Percentiles rank a stretch among this genome's conserved stretches.
Conservation (phyloP, 441 rosid species). For the Eutrema salsugineum region DNA sequence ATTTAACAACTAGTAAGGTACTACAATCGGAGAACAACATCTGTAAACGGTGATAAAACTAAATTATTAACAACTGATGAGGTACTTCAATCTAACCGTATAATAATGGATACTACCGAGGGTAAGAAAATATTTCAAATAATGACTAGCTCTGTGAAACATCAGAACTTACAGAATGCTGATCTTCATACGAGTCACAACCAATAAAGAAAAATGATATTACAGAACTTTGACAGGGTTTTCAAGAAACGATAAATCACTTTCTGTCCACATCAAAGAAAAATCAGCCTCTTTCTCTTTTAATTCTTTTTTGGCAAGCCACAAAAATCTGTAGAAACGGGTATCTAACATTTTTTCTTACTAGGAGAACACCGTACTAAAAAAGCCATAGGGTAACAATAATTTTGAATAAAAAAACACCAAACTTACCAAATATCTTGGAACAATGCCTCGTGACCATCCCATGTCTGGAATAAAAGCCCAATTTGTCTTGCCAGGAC, state of each 20-base stretch:
- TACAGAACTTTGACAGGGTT: slow-evolving; percentile 2
- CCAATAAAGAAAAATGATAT: not conserved
- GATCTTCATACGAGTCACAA: not conserved
- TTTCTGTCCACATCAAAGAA: not conserved
- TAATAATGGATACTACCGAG: not conserved
- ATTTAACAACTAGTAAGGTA: not conserved
- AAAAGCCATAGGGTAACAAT: not conserved
- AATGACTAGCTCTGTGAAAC: not conserved
- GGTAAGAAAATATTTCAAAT: not conserved
- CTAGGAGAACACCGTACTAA: not conserved
- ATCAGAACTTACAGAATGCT: slow-evolving; percentile 6
- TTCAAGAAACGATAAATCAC: not conserved
- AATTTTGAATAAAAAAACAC: slow-evolving; percentile 12
- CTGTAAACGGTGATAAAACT: not conserved
- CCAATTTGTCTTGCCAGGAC: slow-evolving; percentile 69
- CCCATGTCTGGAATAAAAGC: slow-evolving; percentile 98
- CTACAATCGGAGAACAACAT: not conserved
- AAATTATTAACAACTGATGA: not conserved
- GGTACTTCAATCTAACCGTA: not conserved
- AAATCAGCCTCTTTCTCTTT: not conserved
- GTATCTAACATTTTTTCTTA: slow-evolving; percentile 1
- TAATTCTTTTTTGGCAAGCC: not conserved
- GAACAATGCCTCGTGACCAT: slow-evolving; percentile 93
- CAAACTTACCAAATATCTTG: slow-evolving; percentile 86
- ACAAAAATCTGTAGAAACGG: not conserved